These are phyloP conservation scores for Jackrogersella minutella DNA, from an alignment of 495 filamentous ascomycete genomes.

Conservation along the genomic window DNA sequence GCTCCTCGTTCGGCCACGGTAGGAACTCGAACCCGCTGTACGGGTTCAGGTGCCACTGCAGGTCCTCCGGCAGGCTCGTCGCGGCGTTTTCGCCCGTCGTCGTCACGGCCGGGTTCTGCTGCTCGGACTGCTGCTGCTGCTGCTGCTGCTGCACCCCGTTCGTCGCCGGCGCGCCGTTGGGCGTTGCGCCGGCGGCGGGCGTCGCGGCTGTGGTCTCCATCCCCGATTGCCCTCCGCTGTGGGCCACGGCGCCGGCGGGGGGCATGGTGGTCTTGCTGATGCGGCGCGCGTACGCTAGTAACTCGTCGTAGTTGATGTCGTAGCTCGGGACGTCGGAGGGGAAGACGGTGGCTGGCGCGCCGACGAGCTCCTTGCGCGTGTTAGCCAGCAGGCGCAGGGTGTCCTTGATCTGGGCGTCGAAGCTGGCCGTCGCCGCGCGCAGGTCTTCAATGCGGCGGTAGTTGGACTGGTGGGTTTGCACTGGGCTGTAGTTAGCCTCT, in stretches of 20 bases:
- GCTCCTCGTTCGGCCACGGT: slow-evolving; percentile 73
- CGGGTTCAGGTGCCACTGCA: slow-evolving; percentile 62
- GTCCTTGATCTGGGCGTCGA: slow-evolving; percentile 69
- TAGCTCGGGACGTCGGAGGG: slow-evolving; percentile 48
- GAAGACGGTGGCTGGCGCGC: slow-evolving; percentile 62
- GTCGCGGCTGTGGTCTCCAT: slow-evolving; percentile 35
- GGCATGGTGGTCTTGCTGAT: slow-evolving; percentile 78
- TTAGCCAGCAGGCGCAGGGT: slow-evolving; percentile 67
- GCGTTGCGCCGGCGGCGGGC: slow-evolving; percentile 41
- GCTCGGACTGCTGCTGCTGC: too few species aligned
- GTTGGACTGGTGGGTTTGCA: slow-evolving; percentile 74
- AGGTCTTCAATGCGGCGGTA: slow-evolving; percentile 68
- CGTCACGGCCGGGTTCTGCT: slow-evolving; percentile 11
- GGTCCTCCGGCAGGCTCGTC: slow-evolving; percentile 44
- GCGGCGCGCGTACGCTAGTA: slow-evolving; percentile 74
- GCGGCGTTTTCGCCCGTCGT: not conserved
- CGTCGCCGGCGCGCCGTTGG: slow-evolving; percentile 29
- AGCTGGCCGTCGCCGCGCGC: slow-evolving; percentile 62
- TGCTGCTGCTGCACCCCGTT: too few species aligned
- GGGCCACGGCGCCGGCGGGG: slow-evolving; percentile 60
- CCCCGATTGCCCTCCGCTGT: slow-evolving; percentile 27
- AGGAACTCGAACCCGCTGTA: slow-evolving; percentile 59
- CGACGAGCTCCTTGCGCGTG: slow-evolving; percentile 70
- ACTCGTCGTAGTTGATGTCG: slow-evolving; percentile 68
- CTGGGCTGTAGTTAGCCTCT: slow-evolving; percentile 43